A percentile compares a stretch with the other conserved stretches of the same genome.
Conservation (phyloP, 208 protist genomes). For the Entamoeba invadens region DNA sequence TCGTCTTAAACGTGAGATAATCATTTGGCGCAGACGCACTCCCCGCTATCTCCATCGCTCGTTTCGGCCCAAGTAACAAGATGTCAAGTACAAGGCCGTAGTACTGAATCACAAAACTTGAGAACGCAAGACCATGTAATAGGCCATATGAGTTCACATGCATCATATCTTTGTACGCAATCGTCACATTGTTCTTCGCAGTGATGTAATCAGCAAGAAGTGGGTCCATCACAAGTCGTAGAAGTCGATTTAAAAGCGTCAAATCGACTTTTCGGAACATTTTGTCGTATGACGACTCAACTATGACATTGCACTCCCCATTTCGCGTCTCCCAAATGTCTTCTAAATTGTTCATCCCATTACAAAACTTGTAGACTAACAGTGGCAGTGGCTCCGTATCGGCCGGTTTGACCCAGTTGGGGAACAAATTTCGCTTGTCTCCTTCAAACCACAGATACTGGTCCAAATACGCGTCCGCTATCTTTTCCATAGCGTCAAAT, state of each 20-base stretch:
- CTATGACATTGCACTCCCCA: conserved; percentile 86
- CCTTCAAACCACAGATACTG: conserved; percentile 99
- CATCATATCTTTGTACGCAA: conserved; percentile 99
- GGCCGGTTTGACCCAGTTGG: conserved; percentile 98
- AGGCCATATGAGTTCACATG: conserved; percentile 94
- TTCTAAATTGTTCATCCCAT: conserved; percentile 97
- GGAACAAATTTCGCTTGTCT: conserved; percentile 96
- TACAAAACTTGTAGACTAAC: conserved; percentile 98
- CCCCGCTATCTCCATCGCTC: conserved; percentile 91
- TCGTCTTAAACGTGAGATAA: conserved; percentile 81
- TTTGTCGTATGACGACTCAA: conserved; percentile 85
- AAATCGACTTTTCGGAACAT: conserved; percentile 98
- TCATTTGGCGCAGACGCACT: conserved; percentile 82
- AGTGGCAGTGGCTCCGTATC: conserved; percentile 94
- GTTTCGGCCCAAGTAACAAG: conserved; percentile 81
- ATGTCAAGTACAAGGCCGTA: conserved; percentile 97
- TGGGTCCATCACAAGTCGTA: conserved; percentile 97
- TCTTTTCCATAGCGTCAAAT: conserved; percentile 97
- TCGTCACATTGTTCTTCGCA: conserved; percentile 93
- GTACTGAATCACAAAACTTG: conserved; percentile 95
- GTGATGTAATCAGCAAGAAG: conserved; percentile 99
- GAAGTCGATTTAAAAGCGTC: conserved; percentile 90
- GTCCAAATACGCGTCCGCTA: conserved; percentile 99
- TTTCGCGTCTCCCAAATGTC: conserved; percentile 83
- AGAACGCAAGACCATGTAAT: conserved; percentile 97